Evolutionary conservation across 2,329 filamentous ascomycete species (phyloP), one percentile per base, ranked within the genome.

Genomic region (Domatiomyces catenatus): DNA sequence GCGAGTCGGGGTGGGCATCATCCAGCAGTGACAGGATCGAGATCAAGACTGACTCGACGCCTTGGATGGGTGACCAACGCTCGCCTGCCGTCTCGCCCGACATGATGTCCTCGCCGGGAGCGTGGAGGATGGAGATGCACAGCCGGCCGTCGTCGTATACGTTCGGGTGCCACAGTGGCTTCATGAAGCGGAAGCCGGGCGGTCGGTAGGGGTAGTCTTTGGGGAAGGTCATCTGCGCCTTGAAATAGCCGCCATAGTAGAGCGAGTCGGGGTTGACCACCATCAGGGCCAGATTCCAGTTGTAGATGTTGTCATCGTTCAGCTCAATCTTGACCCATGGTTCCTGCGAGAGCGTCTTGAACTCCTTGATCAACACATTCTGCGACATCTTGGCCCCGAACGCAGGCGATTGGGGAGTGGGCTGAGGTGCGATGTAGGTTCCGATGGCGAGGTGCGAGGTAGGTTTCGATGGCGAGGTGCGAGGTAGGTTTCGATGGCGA

Each of bases 91-190:
- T 70, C 68, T 96, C 90, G 54, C 92, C 92, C 0, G 89, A 94
- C 74, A 89, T 90, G 59, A 84, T 79, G 63, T 96, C 90, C 54
- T 95, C 87, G 58, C 92, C 92, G 0, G 92, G 88, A 17, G 80
- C 77, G 67, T 98, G 90, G 8, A 98, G 80, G 61, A 98, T 98
- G 45, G 89, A 95, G 65, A 98, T 96, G 72, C 92, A 96, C 44
- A 96, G 77, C 58, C 83, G 83, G 60, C 90, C 90, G 65, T 95
- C 86, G 5, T 80, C 70, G 70, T 96, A 96, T 62, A 98, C 82
- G 66, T 98, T 98, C 2, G 90, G 90, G 66, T 98, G 90, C 69
- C 80, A 87, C 55, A 96, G 82, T 15, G 84, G 80, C 32, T 75
- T 76, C 17, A 80, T 66, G 69, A 98, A 96, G 56, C 83, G 82